These are phyloP conservation scores for Bipolaris zeicola DNA, from an alignment of 2,329 filamentous ascomycete species.

Conservation along the genomic window DNA sequence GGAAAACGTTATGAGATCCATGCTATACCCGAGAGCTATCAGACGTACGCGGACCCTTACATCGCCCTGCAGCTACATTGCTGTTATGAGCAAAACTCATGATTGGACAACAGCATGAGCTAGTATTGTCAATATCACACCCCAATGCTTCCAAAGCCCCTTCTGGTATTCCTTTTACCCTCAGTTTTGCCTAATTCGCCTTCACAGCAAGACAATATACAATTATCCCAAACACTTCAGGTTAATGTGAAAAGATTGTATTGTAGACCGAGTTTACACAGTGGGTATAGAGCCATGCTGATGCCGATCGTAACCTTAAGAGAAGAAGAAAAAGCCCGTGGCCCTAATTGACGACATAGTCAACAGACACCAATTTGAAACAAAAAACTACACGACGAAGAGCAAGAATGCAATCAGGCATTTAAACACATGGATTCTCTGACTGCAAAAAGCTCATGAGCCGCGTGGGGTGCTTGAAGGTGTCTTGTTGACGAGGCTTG, in stretches of 20 bases:
- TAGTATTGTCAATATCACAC: too few species aligned
- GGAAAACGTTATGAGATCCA: too few species aligned
- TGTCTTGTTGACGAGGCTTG: constrained; percentile 45
- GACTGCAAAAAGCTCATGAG: constrained; percentile 6
- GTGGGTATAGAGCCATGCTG: constrained; percentile 33
- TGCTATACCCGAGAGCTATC: too few species aligned
- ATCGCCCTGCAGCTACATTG: not conserved
- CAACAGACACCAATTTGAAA: constrained; percentile 1
- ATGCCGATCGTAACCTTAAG: constrained; percentile 13
- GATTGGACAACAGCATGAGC: too few species aligned
- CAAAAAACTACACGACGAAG: not conserved
- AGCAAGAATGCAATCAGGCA: not conserved
- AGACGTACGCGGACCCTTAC: not conserved
- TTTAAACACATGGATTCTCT: not conserved
- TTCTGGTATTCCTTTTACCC: not conserved
- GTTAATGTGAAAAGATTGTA: constrained; percentile 7
- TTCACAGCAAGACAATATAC: not conserved
- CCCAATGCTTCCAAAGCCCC: too few species aligned
- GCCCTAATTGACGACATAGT: not conserved
- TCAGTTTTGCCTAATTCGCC: not conserved
- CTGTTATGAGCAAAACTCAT: too few species aligned
- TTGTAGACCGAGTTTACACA: constrained; percentile 23
- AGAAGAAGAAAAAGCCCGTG: constrained; percentile 11
- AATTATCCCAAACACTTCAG: not conserved
- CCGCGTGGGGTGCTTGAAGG: constrained; percentile 35